Percentiles rank a stretch among this genome's conserved stretches.
Evolutionary conservation across 441 rosid genomes (phyloP).

Genomic region (Theobroma grandiflorum): DNA sequence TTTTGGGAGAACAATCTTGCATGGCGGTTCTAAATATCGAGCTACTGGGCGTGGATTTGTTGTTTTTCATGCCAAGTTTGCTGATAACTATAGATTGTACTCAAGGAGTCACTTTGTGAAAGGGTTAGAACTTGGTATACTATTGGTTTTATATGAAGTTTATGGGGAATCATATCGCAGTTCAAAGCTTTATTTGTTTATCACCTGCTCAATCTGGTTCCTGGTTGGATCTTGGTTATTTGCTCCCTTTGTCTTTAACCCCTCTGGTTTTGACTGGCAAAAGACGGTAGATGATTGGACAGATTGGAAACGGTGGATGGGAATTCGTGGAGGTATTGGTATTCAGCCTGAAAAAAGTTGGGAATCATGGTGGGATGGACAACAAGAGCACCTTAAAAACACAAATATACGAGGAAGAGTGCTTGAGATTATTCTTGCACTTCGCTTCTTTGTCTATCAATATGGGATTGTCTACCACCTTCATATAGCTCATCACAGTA

Average conservation of each 20-base stretch:
- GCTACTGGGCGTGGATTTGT: constrained; percentile 94
- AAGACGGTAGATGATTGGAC: constrained; percentile 97
- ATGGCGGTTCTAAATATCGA: constrained; percentile 88
- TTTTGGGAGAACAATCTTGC: constrained; percentile 94
- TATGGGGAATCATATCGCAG: constrained; percentile 78
- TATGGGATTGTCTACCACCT: constrained; percentile 98
- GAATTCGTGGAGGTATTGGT: constrained; percentile 93
- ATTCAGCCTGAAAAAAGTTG: constrained; percentile 80
- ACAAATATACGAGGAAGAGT: constrained; percentile 76
- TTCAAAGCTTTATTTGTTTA: constrained; percentile 70
- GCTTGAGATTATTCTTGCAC: constrained; percentile 76
- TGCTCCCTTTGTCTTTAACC: constrained; percentile 94
- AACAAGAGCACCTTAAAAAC: constrained; percentile 84
- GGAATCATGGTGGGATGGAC: constrained; percentile 98
- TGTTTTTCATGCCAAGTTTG: constrained; percentile 92
- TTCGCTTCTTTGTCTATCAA: constrained; percentile 89
- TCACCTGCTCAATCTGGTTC: constrained; percentile 90
- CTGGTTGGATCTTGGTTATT: constrained; percentile 95
- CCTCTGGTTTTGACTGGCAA: constrained; percentile 99
- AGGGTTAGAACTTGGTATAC: constrained; percentile 77
- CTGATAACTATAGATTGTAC: constrained; percentile 88
- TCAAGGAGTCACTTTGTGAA: constrained; percentile 98
- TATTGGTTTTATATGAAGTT: constrained; percentile 70
- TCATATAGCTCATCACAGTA: constrained; percentile 69
- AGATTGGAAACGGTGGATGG: constrained; percentile 98